These are phyloP conservation scores for Solanum sejunctum DNA, from an alignment of 257 asterid species.

Conservation along the genomic window DNA sequence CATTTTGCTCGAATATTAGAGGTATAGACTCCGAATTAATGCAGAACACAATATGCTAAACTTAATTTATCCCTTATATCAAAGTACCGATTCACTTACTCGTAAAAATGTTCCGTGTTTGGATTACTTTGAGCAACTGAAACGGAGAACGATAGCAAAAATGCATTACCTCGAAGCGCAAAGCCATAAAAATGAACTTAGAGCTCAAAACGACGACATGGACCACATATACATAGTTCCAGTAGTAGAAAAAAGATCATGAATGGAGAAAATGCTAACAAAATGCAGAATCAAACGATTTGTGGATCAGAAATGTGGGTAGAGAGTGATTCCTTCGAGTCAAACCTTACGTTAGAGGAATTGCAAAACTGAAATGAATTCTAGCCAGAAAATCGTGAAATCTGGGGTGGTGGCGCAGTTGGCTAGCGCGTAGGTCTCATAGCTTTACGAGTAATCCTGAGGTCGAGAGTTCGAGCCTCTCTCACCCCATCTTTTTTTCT, in stretches of 20 bases:
- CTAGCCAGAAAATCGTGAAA: too few relatives aligned
- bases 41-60: background rate
- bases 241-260: background rate
- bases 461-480: background rate
- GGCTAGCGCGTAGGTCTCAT: conserved; percentile 99
- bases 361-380: too few relatives aligned
- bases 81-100: background rate
- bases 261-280: background rate
- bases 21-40: background rate
- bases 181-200: background rate
- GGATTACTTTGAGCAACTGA: background rate
- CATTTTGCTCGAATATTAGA: background rate
- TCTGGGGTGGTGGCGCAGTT: conserved; percentile 98
- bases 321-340: background rate
- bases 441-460: conserved; percentile 19
- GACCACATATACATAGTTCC: background rate
- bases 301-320: conserved; percentile 11
- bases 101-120: background rate
- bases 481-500: background rate
- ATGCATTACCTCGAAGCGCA: background rate
- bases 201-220: background rate
- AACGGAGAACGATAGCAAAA: background rate
- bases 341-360: background rate
- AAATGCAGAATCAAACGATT: background rate
- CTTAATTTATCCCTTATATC: background rate